Evolutionary conservation across 2,329 filamentous ascomycete species (phyloP).

Genomic region (Ascochyta clinopodiicola): DNA sequence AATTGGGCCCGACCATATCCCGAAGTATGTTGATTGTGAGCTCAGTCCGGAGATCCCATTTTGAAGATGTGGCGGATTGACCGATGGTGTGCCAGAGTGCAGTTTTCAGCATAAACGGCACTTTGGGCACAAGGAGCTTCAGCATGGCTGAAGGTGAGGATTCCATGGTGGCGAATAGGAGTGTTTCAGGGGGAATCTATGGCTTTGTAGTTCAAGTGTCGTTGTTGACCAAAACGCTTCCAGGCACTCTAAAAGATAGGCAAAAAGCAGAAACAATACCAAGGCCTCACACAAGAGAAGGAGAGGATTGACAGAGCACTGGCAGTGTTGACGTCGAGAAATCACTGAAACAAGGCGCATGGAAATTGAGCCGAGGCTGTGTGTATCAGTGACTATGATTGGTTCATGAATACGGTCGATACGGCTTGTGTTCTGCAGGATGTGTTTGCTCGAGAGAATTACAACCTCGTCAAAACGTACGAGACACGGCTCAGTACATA

Average conservation of each 20-base stretch:
- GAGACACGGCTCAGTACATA: no score
- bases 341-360: conserved; percentile 7
- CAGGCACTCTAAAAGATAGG: not conserved
- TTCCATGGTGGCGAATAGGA: conserved; percentile 37
- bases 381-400: not conserved
- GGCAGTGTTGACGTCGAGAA: conserved; percentile 14
- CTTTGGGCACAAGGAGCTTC: conserved; percentile 44
- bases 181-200: not conserved
- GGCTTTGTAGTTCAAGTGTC: no score
- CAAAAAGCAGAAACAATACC: not conserved
- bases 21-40: conserved; percentile 76
- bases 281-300: not conserved
- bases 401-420: conserved; percentile 3
- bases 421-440: not conserved
- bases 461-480: no score
- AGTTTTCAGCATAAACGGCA: conserved; percentile 69
- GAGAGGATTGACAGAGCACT: not conserved
- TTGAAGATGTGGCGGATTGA: conserved; percentile 72
- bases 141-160: conserved; percentile 42
- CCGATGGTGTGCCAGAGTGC: conserved; percentile 69
- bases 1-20: conserved; percentile 41
- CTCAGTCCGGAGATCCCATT: conserved; percentile 80
- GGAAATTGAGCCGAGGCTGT: conserved; percentile 13
- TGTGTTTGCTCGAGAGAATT: no score
- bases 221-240: no score